These are phyloP conservation scores for Zea mays DNA, from an alignment of 176 grass and related monocot species.

Conservation along the genomic window DNA sequence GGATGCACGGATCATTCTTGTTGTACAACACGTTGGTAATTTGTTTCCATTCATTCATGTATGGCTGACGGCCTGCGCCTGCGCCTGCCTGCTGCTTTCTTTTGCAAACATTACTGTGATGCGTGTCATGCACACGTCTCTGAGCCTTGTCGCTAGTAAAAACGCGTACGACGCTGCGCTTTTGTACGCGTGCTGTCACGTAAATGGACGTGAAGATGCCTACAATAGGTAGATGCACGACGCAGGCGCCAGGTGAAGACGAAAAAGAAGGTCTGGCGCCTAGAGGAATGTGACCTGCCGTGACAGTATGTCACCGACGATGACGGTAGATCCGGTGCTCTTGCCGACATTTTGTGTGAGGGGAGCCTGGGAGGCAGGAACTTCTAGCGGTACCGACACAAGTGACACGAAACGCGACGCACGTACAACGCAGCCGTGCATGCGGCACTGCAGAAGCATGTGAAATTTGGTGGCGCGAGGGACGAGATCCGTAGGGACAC, in stretches of 20 bases:
- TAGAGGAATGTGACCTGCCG: neutral
- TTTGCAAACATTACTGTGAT: neutral
- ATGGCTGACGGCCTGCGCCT: neutral
- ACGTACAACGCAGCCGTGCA: too few species aligned
- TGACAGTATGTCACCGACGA: neutral
- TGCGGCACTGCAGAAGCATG: too few species aligned
- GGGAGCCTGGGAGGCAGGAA: too few species aligned
- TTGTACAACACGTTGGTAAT: slow-evolving; percentile 44
- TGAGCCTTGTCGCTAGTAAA: neutral
- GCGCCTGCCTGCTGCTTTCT: neutral
- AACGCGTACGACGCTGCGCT: neutral
- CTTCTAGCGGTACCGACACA: neutral
- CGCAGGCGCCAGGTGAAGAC: neutral
- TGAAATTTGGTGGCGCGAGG: too few species aligned
- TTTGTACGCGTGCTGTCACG: neutral
- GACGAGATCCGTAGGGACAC: too few species aligned
- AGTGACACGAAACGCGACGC: neutral
- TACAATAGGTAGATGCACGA: neutral
- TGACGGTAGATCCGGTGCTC: neutral
- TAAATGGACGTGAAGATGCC: neutral
- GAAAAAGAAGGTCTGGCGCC: neutral
- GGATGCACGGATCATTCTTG: slow-evolving; percentile 36
- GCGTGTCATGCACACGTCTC: neutral
- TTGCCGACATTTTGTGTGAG: neutral
- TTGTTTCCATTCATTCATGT: slow-evolving; percentile 26